Evolutionary conservation across 2,329 filamentous ascomycete species (phyloP), one percentile per base, ranked within the genome.

Genomic region (Myriosclerotinia duriaeana): DNA sequence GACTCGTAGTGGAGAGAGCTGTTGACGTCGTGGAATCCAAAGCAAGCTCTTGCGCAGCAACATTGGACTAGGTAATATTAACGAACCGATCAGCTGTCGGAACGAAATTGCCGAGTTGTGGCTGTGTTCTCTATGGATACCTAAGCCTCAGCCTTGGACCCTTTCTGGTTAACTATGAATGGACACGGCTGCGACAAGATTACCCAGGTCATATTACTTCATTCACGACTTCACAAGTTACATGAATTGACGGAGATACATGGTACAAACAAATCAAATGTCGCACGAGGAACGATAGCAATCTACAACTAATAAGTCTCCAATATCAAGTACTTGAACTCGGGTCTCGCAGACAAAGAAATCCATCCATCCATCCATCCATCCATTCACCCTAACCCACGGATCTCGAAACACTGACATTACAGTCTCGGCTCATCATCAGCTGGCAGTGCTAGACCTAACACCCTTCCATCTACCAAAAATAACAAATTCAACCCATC

Each of bases 371-470:
- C 44, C 44, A 4, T 44, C 26, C 26, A 26, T 26, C 26, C 46
- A 54, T 38, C 55, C 26, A 42, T 14, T 34, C 11, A 3, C n/a
- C 46, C 1, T 5, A n/a, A 14, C 14, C 48, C 30, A 9, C 17
- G 38, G 20, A 22, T 22, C 34, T 60, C 54, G 54, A 65, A 58
- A 60, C 54, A 58, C 34, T 30, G 59, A 14, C 38, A 66, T 66
- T 15, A 53, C 30, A 46, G 42, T 61, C 54, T 54, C 20, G 26
- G 34, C 20, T 22, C 36, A 42, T 38, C 56, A 6, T 15, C 55
- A 6, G n/a, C 46, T 40, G n/a, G n/a, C n/a, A n/a, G n/a, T n/a
- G 17, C 30, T 2, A 30, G 38, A 38, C 40, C 15, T 3, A 50
- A 22, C 15, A 40, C 26, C n/a, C 30, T 26, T 20, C 15, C 5